These are phyloP conservation scores for Pyrrhoderma noxium DNA, from an alignment of 1,284 basidiomycete species.

Conservation along the genomic window DNA sequence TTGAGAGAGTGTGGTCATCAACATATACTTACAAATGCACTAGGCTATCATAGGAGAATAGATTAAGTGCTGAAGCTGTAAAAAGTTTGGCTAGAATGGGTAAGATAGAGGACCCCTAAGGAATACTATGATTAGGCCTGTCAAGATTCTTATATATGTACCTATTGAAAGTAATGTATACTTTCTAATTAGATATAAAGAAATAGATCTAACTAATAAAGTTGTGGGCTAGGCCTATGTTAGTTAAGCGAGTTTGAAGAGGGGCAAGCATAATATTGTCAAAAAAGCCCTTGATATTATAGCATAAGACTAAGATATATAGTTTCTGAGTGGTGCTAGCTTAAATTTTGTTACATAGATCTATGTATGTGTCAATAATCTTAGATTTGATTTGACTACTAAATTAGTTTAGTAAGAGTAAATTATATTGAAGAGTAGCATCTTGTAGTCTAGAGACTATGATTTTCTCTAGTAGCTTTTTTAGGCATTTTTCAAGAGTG, in stretches of 20 bases:
- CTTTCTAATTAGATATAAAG: neutral
- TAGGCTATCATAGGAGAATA: too few species aligned
- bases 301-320: neutral
- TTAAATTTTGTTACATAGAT: neutral
- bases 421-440: neutral
- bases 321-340: neutral
- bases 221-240: neutral
- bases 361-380: neutral
- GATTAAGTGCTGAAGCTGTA: neutral
- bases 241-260: neutral
- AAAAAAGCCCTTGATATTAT: neutral
- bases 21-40: neutral
- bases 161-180: neutral
- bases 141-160: neutral
- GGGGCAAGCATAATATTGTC: neutral
- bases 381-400: neutral
- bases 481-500: neutral
- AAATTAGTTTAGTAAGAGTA: neutral
- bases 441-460: neutral
- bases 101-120: neutral
- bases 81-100: neutral
- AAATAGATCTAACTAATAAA: neutral
- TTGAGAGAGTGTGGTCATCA: neutral
- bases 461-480: constrained; percentile 7
- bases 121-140: neutral